Percentiles rank a stretch among this genome's conserved stretches.
Conservation (phyloP, 2,329 filamentous ascomycete species). For the Fusarium foetens region DNA sequence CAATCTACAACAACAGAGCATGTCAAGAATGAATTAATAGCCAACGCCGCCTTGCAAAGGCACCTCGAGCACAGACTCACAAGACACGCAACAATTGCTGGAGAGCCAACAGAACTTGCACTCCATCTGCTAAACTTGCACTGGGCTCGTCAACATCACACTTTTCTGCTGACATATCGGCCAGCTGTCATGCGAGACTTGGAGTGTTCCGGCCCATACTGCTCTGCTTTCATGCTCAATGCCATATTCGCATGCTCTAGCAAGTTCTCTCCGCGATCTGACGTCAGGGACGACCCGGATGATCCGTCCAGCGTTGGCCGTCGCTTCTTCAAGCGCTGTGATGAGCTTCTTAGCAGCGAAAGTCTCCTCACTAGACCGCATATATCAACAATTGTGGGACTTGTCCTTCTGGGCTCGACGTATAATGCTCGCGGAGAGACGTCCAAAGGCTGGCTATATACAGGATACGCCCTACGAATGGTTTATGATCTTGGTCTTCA, state of each 20-base stretch:
- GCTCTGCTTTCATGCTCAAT: conserved; percentile 13
- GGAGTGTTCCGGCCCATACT: not conserved
- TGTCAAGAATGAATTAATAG: not conserved
- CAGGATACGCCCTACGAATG: conserved; percentile 3
- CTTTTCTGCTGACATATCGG: conserved; percentile 10
- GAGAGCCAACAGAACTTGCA: not conserved
- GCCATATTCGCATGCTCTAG: conserved; percentile 14
- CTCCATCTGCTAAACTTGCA: conserved; percentile 14
- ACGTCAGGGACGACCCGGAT: not conserved
- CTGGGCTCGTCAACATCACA: conserved; percentile 22
- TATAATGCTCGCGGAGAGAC: conserved; percentile 19
- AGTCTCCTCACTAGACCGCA: not conserved
- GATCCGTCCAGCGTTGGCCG: not conserved
- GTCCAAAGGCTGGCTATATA: conserved; percentile 16
- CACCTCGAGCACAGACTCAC: not conserved
- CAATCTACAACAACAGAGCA: not conserved
- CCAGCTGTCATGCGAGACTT: conserved; percentile 12
- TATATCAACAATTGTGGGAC: conserved; percentile 5
- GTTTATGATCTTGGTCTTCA: conserved; percentile 11
- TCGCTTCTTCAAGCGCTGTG: conserved; percentile 4
- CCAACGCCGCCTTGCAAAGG: conserved; percentile 9
- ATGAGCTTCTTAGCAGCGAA: not conserved
- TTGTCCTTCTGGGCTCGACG: conserved; percentile 3
- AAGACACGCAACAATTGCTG: not conserved
- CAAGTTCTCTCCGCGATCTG: conserved; percentile 6